phyloP scores from a whole-genome alignment of 352 stramenopile genomes.

The Peronosclerospora sorghi region DNA sequence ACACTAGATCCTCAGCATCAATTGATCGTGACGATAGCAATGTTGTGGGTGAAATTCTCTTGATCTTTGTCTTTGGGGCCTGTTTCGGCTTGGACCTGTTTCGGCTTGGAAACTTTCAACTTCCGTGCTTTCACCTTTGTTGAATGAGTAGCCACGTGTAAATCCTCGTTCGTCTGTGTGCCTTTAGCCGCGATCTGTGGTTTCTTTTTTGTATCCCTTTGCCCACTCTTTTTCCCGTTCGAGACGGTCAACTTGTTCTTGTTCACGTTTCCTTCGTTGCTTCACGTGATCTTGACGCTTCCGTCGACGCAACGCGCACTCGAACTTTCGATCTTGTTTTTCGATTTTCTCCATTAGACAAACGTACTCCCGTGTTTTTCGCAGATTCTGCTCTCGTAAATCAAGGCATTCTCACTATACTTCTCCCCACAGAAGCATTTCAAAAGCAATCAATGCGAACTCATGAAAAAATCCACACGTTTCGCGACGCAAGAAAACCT shows the following conservation, averaged over 20 bases:
- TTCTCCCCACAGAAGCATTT: not conserved
- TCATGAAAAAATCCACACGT: not conserved
- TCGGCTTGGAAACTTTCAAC: not conserved
- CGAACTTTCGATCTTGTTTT: constrained; percentile 33
- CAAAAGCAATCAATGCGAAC: not conserved
- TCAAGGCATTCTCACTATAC: constrained; percentile 57
- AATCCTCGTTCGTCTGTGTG: constrained; percentile 11
- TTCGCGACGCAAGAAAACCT: not conserved
- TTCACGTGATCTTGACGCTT: constrained; percentile 13
- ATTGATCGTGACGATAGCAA: constrained; percentile 7
- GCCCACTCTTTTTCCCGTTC: constrained; percentile 3
- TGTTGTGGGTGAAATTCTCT: constrained; percentile 12
- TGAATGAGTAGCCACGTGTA: not conserved
- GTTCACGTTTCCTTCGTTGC: constrained; percentile 3
- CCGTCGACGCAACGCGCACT: constrained; percentile 14
- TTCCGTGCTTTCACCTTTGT: constrained; percentile 7
- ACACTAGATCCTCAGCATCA: constrained; percentile 4
- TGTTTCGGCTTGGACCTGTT: no score
- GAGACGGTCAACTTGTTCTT: constrained; percentile 8
- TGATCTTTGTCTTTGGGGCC: constrained; percentile 6
- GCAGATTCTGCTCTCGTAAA: constrained; percentile 37
- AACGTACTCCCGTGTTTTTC: constrained; percentile 44
- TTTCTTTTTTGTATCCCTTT: constrained; percentile 8
- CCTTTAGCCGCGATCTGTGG: constrained; percentile 3
- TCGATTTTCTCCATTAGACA: constrained; percentile 41